phyloP scores from a whole-genome alignment of 495 filamentous ascomycete genomes.

The Letharia columbiana region DNA sequence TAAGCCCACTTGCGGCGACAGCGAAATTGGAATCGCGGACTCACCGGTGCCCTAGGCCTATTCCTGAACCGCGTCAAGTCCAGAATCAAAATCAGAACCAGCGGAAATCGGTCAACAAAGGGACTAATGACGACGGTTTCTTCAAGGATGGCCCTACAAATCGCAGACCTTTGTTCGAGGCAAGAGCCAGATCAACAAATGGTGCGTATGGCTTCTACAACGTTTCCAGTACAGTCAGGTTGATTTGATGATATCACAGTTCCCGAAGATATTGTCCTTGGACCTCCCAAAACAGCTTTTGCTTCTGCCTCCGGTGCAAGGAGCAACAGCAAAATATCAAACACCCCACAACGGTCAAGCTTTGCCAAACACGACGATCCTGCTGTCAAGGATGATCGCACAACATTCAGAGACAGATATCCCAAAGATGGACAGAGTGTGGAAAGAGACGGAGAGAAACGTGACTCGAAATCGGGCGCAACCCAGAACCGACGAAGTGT shows the following conservation, averaged over 20 bases:
- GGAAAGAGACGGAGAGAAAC: conserved; percentile 39
- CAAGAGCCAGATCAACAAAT: conserved; percentile 50
- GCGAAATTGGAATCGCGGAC: conserved; percentile 18
- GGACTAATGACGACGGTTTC: conserved; percentile 21
- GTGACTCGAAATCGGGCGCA: conserved; percentile 33
- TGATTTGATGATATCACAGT: conserved; percentile 34
- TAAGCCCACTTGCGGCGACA: conserved; percentile 38
- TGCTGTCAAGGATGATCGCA: conserved; percentile 48
- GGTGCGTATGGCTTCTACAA: conserved; percentile 30
- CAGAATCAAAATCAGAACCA: conserved; percentile 42
- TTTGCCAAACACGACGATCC: conserved; percentile 42
- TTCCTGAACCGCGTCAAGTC: conserved; percentile 37
- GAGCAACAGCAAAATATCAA: conserved; percentile 44
- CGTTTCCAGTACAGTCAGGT: not conserved
- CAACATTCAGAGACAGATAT: conserved; percentile 51
- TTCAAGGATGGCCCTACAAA: conserved; percentile 34
- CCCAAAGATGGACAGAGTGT: conserved; percentile 40
- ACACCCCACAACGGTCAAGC: conserved; percentile 42
- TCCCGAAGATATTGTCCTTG: conserved; percentile 77
- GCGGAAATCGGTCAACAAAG: conserved; percentile 28
- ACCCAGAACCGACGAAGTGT: conserved; percentile 40
- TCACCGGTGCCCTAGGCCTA: conserved; percentile 33
- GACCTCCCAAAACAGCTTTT: conserved; percentile 79
- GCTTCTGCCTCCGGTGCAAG: conserved; percentile 62
- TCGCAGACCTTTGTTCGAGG: conserved; percentile 54